Evolutionary conservation across 108 stramenopile genomes (phyloP), one percentile per base, ranked within the genome.

Genomic region (Pseudonitzschia delicatissima): DNA sequence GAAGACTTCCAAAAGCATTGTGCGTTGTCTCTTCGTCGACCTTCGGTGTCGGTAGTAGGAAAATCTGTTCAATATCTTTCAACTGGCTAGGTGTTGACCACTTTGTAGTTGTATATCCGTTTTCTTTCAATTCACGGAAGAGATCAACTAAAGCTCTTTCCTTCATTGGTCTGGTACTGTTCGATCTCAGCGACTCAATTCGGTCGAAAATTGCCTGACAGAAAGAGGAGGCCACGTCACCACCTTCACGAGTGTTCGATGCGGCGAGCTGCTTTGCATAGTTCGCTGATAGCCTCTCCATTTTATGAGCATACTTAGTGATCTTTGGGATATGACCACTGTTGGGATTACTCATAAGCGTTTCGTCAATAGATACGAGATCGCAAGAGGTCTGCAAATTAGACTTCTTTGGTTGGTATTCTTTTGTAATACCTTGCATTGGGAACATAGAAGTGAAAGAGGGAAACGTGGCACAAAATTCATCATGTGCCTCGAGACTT

Each of bases 141-240:
- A 97, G 74, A 57, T 98, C 97, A 0, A 88, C 69, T 2, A 99
- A 72, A 27, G 96, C 98, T 28, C 95, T 69, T 58, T 96, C 88
- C 73, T 99, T 99, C 78, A 96, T 87, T 35, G 78, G 83, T 63
- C 93, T 90, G 4, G 93, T 83, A 2, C 83, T 76, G 32, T 95
- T 92, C 7, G 48, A 58, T 28, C 96, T 72, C 60, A 99, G 78
- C 21, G 69, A 49, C 8, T 85, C 69, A 26, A 98, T 96, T 17
- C 98, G 85, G 3, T 78, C 82, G 37, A 99, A 94, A 26, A 98
- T 87, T 35, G 85, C 73, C 37, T 85, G 77, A 44, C 76, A 78
- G 23, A 97, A 63, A 37, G 79, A 75, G 31, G 69, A 67, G 31
- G 86, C 78, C 50, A 58, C 29, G 25, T 68, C 77, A 2, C 81